These are phyloP conservation scores for Tagetes erecta DNA, from an alignment of 129 eudicot species.

Conservation along the genomic window DNA sequence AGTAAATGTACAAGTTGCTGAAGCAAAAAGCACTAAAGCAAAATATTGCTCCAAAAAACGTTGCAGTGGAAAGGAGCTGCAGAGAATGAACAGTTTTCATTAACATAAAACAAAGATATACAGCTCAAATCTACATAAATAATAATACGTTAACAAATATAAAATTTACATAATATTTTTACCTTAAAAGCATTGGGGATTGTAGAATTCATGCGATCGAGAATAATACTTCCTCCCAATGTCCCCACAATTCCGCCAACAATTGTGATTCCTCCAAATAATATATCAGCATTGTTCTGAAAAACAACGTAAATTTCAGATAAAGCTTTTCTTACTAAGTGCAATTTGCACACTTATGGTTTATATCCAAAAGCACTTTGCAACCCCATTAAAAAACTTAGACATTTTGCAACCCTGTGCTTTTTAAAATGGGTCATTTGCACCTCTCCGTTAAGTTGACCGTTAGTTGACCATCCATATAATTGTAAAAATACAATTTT, in stretches of 20 bases:
- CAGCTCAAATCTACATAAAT: background rate
- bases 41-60: constrained; percentile 75
- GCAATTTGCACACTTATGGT: too few species aligned
- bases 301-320: constrained; percentile 18
- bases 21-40: constrained; percentile 89
- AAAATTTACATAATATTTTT: background rate
- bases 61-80: constrained; percentile 81
- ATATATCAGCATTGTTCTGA: constrained; percentile 77
- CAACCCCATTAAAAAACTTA: too few species aligned
- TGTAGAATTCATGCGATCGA: constrained; percentile 74
- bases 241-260: constrained; percentile 89
- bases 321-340: background rate
- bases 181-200: constrained; percentile 96
- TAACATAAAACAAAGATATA: constrained; percentile 14
- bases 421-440: too few species aligned
- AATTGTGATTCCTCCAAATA: constrained; percentile 87
- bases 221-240: constrained; percentile 66
- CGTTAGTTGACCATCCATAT: too few species aligned
- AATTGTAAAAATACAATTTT: too few species aligned
- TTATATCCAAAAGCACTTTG: too few species aligned
- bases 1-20: constrained; percentile 51
- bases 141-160: background rate
- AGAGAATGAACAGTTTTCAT: constrained; percentile 17
- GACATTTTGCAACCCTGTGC: too few species aligned
- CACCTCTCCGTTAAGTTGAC: too few species aligned